phyloP scores from a whole-genome alignment of 352 stramenopile species.

The Globisporangium cystogenes region DNA sequence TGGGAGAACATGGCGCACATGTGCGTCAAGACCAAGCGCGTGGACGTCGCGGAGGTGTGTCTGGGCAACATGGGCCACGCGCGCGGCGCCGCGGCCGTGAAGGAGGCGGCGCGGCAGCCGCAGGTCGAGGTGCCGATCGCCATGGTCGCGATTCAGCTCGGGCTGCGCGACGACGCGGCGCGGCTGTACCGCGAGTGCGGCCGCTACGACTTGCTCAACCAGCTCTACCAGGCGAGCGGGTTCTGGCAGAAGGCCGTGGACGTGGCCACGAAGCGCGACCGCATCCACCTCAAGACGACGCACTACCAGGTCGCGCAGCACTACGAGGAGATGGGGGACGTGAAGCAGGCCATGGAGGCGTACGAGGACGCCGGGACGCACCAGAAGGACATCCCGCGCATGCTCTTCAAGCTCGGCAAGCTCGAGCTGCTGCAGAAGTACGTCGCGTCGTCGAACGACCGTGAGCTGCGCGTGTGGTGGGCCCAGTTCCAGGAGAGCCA shows the following conservation, averaged over 20 bases:
- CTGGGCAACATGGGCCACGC: conserved; percentile 93
- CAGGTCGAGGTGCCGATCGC: conserved; percentile 83
- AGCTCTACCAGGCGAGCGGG: conserved; percentile 87
- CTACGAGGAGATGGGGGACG: conserved; percentile 84
- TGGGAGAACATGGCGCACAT: conserved; percentile 97
- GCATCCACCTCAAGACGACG: conserved; percentile 91
- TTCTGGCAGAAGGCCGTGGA: conserved; percentile 91
- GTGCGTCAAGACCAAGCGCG: conserved; percentile 94
- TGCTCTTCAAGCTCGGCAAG: conserved; percentile 88
- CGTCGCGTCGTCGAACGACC: conserved; percentile 81
- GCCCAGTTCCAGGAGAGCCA: conserved; percentile 91
- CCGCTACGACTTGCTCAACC: conserved; percentile 91
- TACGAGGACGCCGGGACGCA: conserved; percentile 89
- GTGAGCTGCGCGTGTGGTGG: conserved; percentile 90
- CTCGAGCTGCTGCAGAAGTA: conserved; percentile 91
- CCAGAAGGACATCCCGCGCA: conserved; percentile 89
- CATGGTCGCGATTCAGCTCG: conserved; percentile 92
- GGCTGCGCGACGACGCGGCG: conserved; percentile 87
- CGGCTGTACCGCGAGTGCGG: conserved; percentile 89
- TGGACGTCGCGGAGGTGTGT: conserved; percentile 94
- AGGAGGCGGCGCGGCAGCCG: conserved; percentile 57
- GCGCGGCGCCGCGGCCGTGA: conserved; percentile 85
- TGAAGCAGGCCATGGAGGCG: conserved; percentile 89
- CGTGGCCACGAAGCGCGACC: conserved; percentile 83
- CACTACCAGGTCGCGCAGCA: conserved; percentile 88